These are phyloP conservation scores for Dothideomycetes sp. DNA, from an alignment of 2,329 filamentous ascomycete species.

Conservation along the genomic window DNA sequence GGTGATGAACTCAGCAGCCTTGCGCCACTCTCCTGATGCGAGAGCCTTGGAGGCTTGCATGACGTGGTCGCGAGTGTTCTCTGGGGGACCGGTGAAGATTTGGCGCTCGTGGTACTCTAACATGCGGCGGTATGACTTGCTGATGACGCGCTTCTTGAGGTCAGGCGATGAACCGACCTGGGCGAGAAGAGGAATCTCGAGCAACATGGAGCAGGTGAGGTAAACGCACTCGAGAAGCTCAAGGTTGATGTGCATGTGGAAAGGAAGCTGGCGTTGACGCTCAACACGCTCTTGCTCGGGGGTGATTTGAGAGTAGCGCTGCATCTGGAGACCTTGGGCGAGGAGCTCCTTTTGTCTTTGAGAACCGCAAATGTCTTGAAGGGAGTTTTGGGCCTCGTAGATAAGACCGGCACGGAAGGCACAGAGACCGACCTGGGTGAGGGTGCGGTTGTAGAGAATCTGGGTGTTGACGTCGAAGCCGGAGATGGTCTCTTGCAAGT, in stretches of 20 bases:
- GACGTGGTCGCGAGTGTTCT: constrained; percentile 98
- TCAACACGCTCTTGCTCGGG: constrained; percentile 96
- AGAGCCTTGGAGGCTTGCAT: constrained; percentile 98
- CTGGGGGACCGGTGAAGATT: constrained; percentile 95
- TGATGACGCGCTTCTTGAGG: constrained; percentile 94
- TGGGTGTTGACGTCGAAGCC: constrained; percentile 96
- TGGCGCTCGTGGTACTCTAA: constrained; percentile 98
- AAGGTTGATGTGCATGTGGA: constrained; percentile 99
- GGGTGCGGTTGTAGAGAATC: constrained; percentile 95
- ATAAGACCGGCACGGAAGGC: constrained; percentile 95
- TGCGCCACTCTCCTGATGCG: constrained; percentile 97
- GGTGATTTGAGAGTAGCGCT: constrained; percentile 90
- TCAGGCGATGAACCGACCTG: constrained; percentile 95
- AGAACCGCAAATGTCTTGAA: constrained; percentile 96
- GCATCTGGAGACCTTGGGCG: constrained; percentile 96
- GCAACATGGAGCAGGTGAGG: constrained; percentile 96
- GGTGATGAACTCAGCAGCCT: constrained; percentile 85
- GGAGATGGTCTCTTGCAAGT: constrained; percentile 92
- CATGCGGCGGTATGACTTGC: constrained; percentile 98
- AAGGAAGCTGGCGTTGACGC: constrained; percentile 92
- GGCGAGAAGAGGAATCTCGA: constrained; percentile 93
- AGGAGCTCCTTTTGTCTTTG: constrained; percentile 96
- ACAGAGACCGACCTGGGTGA: constrained; percentile 95
- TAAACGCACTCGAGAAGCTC: constrained; percentile 97
- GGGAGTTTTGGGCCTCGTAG: constrained; percentile 93